A percentile compares a stretch with the other conserved stretches of the same genome.
phyloP scores from a whole-genome alignment of 805 yeast genomes.

The Saccharomycopsis sp. region DNA sequence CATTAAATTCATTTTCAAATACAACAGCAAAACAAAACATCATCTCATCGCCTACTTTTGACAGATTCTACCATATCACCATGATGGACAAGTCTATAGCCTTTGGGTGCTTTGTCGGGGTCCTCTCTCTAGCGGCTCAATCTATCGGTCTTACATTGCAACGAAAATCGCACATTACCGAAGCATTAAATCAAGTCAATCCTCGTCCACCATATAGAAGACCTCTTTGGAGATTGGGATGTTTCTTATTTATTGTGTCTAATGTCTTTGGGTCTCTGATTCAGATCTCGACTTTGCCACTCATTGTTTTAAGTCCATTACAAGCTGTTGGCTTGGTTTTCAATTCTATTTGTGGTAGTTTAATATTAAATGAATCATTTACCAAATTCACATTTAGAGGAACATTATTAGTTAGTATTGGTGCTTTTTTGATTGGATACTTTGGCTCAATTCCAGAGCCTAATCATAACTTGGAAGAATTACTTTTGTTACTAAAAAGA shows the following conservation, averaged over 20 bases:
- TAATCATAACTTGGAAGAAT: slow-evolving; percentile 37
- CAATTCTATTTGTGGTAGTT: slow-evolving; percentile 62
- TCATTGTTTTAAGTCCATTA: slow-evolving; percentile 68
- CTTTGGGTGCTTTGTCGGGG: slow-evolving; percentile 60
- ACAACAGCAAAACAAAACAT: too few species aligned
- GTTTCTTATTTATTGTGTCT: slow-evolving; percentile 56
- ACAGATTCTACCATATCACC: not conserved
- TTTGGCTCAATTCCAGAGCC: slow-evolving; percentile 55
- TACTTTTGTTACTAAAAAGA: slow-evolving; percentile 31
- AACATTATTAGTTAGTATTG: slow-evolving; percentile 55
- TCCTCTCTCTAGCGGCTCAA: slow-evolving; percentile 68
- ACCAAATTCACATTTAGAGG: slow-evolving; percentile 49
- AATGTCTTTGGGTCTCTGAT: slow-evolving; percentile 74
- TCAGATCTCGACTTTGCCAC: slow-evolving; percentile 75
- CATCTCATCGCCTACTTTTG: too few species aligned
- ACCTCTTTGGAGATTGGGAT: slow-evolving; percentile 66
- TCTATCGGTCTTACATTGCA: slow-evolving; percentile 76
- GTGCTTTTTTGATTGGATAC: slow-evolving; percentile 70
- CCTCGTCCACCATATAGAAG: slow-evolving; percentile 27
- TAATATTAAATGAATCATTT: slow-evolving; percentile 60
- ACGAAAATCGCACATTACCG: slow-evolving; percentile 59
- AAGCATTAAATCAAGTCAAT: slow-evolving; percentile 22
- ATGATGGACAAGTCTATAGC: slow-evolving; percentile 5
- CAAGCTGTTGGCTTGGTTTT: slow-evolving; percentile 86
- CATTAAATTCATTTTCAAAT: too few species aligned